phyloP scores from a whole-genome alignment of 495 filamentous ascomycete genomes.

The Aspergillus sparsus region DNA sequence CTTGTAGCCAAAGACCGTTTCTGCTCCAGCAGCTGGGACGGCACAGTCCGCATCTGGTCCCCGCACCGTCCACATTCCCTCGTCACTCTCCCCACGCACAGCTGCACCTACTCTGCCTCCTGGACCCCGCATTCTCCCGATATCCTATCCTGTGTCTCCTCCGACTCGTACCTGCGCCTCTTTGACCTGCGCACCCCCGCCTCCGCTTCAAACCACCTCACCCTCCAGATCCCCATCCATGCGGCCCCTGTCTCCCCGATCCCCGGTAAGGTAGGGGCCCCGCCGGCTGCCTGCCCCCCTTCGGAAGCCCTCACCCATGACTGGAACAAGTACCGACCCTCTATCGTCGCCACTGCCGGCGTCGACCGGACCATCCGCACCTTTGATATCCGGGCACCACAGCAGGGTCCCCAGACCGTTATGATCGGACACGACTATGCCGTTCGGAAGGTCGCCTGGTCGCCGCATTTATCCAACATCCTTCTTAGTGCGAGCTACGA shows the following conservation, averaged over 20 bases:
- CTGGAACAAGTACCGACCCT: constrained; percentile 96
- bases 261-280: constrained; percentile 37
- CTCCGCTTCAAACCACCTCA: constrained; percentile 79
- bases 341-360: constrained; percentile 79
- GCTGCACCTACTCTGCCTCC: constrained; percentile 83
- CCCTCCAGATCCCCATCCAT: constrained; percentile 75
- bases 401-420: constrained; percentile 66
- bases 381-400: constrained; percentile 79
- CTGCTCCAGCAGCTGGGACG: constrained; percentile 88
- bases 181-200: constrained; percentile 88
- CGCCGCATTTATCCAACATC: constrained; percentile 83
- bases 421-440: constrained; percentile 90
- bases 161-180: constrained; percentile 81
- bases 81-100: constrained; percentile 80
- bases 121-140: constrained; percentile 80
- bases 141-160: constrained; percentile 77
- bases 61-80: constrained; percentile 71
- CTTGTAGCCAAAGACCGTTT: constrained; percentile 88
- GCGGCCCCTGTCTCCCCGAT: constrained; percentile 50
- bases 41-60: constrained; percentile 89
- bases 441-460: constrained; percentile 81
- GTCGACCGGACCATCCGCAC: constrained; percentile 86
- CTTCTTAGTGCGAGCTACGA: constrained; percentile 90
- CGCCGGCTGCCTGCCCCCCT: constrained; percentile 46
- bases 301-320: constrained; percentile 90